These are phyloP conservation scores for Eucalyptus coolabah DNA, from an alignment of 345 rosid species.

Conservation along the genomic window DNA sequence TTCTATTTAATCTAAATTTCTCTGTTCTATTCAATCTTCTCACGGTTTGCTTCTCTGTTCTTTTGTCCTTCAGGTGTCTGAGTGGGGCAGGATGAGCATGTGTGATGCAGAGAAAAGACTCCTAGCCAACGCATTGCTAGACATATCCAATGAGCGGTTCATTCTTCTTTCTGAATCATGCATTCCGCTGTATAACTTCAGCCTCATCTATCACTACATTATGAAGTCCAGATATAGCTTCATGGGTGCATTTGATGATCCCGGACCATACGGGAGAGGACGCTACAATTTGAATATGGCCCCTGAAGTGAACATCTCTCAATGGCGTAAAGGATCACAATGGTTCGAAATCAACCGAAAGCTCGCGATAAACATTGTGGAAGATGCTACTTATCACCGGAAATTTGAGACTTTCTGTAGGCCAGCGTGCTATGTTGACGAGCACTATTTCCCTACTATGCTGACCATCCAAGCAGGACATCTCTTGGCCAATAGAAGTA, in stretches of 20 bases:
- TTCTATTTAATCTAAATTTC: not conserved
- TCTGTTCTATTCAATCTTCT: not conserved
- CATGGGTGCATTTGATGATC: conserved; percentile 86
- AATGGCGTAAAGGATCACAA: conserved; percentile 93
- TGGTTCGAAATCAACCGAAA: conserved; percentile 87
- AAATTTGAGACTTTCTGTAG: conserved; percentile 64
- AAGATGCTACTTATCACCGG: conserved; percentile 50
- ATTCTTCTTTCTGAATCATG: conserved; percentile 92
- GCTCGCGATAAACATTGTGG: conserved; percentile 56
- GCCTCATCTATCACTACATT: conserved; percentile 51
- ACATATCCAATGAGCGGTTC: conserved; percentile 80
- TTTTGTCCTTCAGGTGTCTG: conserved; percentile 42
- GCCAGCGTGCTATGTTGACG: conserved; percentile 91
- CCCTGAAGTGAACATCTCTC: conserved; percentile 61
- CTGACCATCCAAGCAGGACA: conserved; percentile 54
- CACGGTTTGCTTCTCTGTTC: not conserved
- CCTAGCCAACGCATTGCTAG: conserved; percentile 85
- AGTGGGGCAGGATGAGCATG: conserved; percentile 99
- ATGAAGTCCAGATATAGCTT: conserved; percentile 58
- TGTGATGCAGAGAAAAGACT: conserved; percentile 94
- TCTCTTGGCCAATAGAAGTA: conserved; percentile 67
- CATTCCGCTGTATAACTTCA: conserved; percentile 82
- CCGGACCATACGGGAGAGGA: conserved; percentile 79
- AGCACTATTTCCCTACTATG: conserved; percentile 96
- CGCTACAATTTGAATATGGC: conserved; percentile 66